These are phyloP conservation scores for Claviceps pazoutovae DNA, from an alignment of 2,329 filamentous ascomycete genomes.

Conservation along the genomic window DNA sequence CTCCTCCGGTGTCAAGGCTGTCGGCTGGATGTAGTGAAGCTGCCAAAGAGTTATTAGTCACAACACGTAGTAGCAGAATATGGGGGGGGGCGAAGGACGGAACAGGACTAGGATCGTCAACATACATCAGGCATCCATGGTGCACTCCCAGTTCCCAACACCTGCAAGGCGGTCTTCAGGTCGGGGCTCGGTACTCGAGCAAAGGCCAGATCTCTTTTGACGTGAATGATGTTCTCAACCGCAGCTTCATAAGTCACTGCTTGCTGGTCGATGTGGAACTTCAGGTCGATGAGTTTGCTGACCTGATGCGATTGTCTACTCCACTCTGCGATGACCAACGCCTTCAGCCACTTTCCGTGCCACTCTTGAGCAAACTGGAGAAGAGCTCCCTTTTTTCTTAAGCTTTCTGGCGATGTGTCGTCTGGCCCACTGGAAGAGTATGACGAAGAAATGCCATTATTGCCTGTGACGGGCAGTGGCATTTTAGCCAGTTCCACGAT, in stretches of 20 bases:
- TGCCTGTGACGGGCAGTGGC: slow-evolving; percentile 35
- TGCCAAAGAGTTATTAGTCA: slow-evolving; percentile 25
- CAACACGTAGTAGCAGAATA: neutral
- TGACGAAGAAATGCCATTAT: slow-evolving; percentile 35
- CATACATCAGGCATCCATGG: slow-evolving; percentile 67
- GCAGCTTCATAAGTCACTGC: slow-evolving; percentile 45
- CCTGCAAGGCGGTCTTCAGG: slow-evolving; percentile 73
- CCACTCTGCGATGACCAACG: slow-evolving; percentile 84
- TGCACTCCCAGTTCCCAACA: slow-evolving; percentile 65
- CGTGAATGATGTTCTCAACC: slow-evolving; percentile 49
- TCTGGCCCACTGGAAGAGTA: slow-evolving; percentile 24
- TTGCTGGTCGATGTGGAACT: slow-evolving; percentile 55
- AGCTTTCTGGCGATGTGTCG: slow-evolving; percentile 49
- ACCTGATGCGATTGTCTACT: slow-evolving; percentile 65
- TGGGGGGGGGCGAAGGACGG: neutral
- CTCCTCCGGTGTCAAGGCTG: slow-evolving; percentile 55
- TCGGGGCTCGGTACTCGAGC: slow-evolving; percentile 81
- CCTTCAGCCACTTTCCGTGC: slow-evolving; percentile 83
- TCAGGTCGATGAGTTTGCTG: slow-evolving; percentile 78
- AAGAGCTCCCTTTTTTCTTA: slow-evolving; percentile 61
- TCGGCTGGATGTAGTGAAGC: slow-evolving; percentile 65
- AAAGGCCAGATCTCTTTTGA: slow-evolving; percentile 58
- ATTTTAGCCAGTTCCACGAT: slow-evolving; percentile 58
- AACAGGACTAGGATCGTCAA: neutral
- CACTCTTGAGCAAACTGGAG: slow-evolving; percentile 67